A percentile compares a stretch with the other conserved stretches of the same genome.
These are phyloP conservation scores for Leccinum olivaceopallidum DNA, from an alignment of 768 basidiomycete genomes.

Conservation along the genomic window DNA sequence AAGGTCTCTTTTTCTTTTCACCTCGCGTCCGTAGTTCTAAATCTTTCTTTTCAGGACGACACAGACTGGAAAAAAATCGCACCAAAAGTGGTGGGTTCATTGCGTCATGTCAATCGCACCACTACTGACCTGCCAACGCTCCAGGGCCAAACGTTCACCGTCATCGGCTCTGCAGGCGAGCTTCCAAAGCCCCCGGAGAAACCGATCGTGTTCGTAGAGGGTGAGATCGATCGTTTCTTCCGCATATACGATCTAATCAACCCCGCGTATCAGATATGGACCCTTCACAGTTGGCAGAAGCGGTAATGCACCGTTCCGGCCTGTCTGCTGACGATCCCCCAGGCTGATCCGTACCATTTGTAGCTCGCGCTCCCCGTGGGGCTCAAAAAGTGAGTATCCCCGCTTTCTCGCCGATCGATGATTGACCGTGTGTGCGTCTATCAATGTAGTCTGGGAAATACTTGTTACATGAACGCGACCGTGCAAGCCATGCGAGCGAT, in stretches of 20 bases:
- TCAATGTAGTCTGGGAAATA: slow-evolving; percentile 72
- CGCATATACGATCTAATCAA: slow-evolving; percentile 17
- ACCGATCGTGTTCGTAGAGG: slow-evolving; percentile 83
- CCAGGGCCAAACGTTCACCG: slow-evolving; percentile 88
- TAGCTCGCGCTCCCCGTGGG: slow-evolving; percentile 83
- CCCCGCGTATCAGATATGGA: slow-evolving; percentile 66
- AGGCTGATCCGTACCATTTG: slow-evolving; percentile 1
- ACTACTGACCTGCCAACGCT: neutral
- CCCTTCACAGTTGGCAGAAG: slow-evolving; percentile 75
- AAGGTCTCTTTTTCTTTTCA: slow-evolving; percentile 54
- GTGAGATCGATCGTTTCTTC: slow-evolving; percentile 36
- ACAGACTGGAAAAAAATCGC: slow-evolving; percentile 82
- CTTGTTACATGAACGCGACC: slow-evolving; percentile 97
- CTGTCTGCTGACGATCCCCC: neutral
- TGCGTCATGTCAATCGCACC: neutral
- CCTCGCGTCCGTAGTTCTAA: neutral
- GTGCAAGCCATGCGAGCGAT: slow-evolving; percentile 92
- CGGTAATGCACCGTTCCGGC: slow-evolving; percentile 45
- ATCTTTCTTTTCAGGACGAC: slow-evolving; percentile 62
- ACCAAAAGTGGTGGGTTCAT: slow-evolving; percentile 67
- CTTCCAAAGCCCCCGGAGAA: slow-evolving; percentile 85
- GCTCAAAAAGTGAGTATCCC: slow-evolving; percentile 59
- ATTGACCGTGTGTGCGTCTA: slow-evolving; percentile 2
- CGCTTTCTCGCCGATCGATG: neutral
- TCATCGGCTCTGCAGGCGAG: slow-evolving; percentile 92